phyloP scores from a whole-genome alignment of 2,329 filamentous ascomycete genomes.

The Diaporthe sp. region DNA sequence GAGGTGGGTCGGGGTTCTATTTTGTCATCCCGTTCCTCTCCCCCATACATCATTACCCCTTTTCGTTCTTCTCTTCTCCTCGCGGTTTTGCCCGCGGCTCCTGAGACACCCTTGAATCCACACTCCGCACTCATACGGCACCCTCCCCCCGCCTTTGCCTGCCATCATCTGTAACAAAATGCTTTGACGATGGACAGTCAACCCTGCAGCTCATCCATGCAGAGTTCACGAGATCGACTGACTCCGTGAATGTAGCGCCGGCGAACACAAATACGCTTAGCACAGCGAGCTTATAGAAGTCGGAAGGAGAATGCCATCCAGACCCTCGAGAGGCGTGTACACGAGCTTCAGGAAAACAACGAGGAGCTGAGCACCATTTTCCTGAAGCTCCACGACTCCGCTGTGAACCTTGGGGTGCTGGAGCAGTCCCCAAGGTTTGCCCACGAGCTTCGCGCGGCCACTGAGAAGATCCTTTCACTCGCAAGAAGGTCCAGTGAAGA shows the following conservation, averaged over 20 bases:
- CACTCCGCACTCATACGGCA: not conserved
- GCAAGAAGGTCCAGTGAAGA: conserved; percentile 58
- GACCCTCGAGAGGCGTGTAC: conserved; percentile 76
- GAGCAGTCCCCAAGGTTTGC: conserved; percentile 67
- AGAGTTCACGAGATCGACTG: not conserved
- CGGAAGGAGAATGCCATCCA: conserved; percentile 86
- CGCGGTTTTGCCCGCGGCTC: not conserved
- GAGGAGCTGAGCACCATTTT: conserved; percentile 81
- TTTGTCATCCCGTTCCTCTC: conserved; percentile 29
- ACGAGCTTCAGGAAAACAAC: conserved; percentile 75
- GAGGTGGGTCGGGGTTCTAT: conserved; percentile 70
- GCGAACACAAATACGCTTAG: conserved; percentile 86
- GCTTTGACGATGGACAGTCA: not conserved
- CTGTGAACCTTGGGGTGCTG: conserved; percentile 66
- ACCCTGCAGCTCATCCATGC: not conserved
- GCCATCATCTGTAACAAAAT: not conserved
- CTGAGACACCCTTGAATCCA: not conserved
- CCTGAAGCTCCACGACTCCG: conserved; percentile 71
- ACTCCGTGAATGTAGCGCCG: conserved; percentile 67
- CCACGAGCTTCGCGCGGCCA: conserved; percentile 65
- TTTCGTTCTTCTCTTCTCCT: not conserved
- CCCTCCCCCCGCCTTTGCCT: not conserved
- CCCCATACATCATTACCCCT: not conserved
- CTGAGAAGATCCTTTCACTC: conserved; percentile 67
- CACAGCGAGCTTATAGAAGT: conserved; percentile 85